Conservation (phyloP, 208 protist species). For the Trypanosoma platydactyli region DNA sequence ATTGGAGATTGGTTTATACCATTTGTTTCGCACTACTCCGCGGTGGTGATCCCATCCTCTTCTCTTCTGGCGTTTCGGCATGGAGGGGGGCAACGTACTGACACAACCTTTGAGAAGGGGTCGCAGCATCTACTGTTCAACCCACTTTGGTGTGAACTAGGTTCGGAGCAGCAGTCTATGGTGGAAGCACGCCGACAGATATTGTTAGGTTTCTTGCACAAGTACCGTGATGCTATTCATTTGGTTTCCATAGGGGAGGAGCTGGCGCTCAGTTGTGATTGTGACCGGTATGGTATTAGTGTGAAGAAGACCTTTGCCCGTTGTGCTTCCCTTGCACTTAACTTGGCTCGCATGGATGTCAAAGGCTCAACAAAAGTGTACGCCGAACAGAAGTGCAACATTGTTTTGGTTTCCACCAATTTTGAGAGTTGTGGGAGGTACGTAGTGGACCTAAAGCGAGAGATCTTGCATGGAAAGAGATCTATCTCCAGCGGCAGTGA, state of each 20-base stretch:
- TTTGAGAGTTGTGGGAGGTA: slow-evolving; percentile 64
- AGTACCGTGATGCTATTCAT: slow-evolving; percentile 70
- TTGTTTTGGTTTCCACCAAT: slow-evolving; percentile 51
- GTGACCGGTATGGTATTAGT: slow-evolving; percentile 69
- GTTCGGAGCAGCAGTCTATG: slow-evolving; percentile 43
- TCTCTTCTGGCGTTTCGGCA: slow-evolving; percentile 55
- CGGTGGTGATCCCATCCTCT: slow-evolving; percentile 77
- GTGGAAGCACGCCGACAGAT: slow-evolving; percentile 49
- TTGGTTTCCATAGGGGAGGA: slow-evolving; percentile 80
- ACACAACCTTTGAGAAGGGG: slow-evolving; percentile 40
- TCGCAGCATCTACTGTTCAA: slow-evolving; percentile 37
- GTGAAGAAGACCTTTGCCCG: slow-evolving; percentile 53
- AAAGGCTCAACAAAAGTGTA: slow-evolving; percentile 28
- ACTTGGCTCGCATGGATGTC: slow-evolving; percentile 53
- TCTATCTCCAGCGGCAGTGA: not conserved
- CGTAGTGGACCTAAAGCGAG: slow-evolving; percentile 58
- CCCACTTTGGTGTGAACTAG: slow-evolving; percentile 38
- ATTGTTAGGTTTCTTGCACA: slow-evolving; percentile 55
- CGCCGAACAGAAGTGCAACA: slow-evolving; percentile 29
- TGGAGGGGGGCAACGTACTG: slow-evolving; percentile 46
- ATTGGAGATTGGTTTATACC: slow-evolving; percentile 74
- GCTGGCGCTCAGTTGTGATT: slow-evolving; percentile 64
- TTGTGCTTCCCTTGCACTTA: slow-evolving; percentile 62
- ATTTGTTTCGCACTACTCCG: slow-evolving; percentile 76
- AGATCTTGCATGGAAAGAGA: slow-evolving; percentile 9